Evolutionary conservation across 2,329 filamentous ascomycete genomes (phyloP), one percentile per base, ranked within the genome.

Genomic region (Microcyclospora pomicola): DNA sequence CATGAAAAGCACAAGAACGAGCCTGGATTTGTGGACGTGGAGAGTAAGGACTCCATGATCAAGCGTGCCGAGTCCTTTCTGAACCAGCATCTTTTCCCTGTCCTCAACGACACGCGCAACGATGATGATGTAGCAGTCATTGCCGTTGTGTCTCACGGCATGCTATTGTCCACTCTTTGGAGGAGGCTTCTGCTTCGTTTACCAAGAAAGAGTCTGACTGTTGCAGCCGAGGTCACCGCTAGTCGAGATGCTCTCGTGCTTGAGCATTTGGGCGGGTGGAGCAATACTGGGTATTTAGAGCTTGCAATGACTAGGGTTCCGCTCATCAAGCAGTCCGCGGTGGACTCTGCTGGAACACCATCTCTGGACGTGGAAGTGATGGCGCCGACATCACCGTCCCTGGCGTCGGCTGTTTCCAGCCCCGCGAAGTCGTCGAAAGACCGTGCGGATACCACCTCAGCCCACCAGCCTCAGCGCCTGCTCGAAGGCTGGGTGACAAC

Each of bases 61-160:
- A 50, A 51, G 39, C 73, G 86, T 27, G 71, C 74, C 2, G 70
- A 79, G 38, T 54, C 49, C 0, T 94, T 94, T 48, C 59, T 94
- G 15, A 66, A 77, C 39, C 57, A 65, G 7, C 66, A 80, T 50
- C 60, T 94, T 1, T 47, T 72, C 5, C 77, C 77, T 9, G 42
- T 81, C 3, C 41, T 80, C 12, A 46, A 63, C 9, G 46, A 58
- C 9, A 46, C 55, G 0, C 16, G 19, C 9, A 14, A 28, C 29
- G 41, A 50, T 9, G 31, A n/a, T n/a, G 36, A 41, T 5, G 19
- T 42, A 12, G 11, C 9, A 4, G 61, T 66, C 2, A 63, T 85
- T 10, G 77, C 75, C 1, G 62, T 93, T 11, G 80, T 93, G 3
- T 80, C 86, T 2, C 87, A 95, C 52, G 86, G 87, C 12, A 78